phyloP scores from a whole-genome alignment of 2,329 filamentous ascomycete species.

The Didymella arachidicola region DNA sequence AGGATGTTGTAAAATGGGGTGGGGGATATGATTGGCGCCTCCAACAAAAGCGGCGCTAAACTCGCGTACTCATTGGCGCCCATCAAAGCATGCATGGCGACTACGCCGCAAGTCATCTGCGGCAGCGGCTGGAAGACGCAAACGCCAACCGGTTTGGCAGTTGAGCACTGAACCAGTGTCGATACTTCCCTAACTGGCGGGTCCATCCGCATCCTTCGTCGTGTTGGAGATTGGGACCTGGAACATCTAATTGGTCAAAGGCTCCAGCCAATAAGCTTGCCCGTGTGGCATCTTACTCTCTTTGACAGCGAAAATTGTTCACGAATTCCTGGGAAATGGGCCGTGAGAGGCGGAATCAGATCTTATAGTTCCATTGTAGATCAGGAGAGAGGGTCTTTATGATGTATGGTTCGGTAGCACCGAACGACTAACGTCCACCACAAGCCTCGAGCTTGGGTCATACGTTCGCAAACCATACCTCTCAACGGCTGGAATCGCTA shows the following conservation, averaged over 20 bases:
- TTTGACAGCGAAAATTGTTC: background rate
- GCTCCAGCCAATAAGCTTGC: constrained; percentile 9
- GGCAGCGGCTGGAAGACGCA: constrained; percentile 21
- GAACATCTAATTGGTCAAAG: constrained; percentile 6
- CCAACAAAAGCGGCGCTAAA: constrained; percentile 21
- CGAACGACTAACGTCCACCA: constrained; percentile 1
- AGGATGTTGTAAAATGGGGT: constrained; percentile 12
- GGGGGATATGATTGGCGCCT: constrained; percentile 8
- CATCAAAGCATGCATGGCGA: constrained; percentile 5
- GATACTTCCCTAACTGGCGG: constrained; percentile 20
- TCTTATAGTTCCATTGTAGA: constrained; percentile 3
- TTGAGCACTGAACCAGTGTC: constrained; percentile 15
- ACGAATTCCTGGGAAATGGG: constrained; percentile 5
- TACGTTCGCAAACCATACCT: constrained; percentile 8
- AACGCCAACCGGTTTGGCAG: constrained; percentile 17
- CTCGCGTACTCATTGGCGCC: constrained; percentile 15
- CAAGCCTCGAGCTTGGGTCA: constrained; percentile 20
- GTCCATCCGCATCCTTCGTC: constrained; percentile 12
- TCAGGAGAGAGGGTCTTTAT: constrained; percentile 6
- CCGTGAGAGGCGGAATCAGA: background rate
- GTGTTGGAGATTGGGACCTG: constrained; percentile 6
- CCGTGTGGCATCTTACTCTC: constrained; percentile 10
- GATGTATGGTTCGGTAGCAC: constrained; percentile 14
- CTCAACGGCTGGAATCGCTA: background rate
- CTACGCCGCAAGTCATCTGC: constrained; percentile 19